phyloP scores from a whole-genome alignment of 2,329 filamentous ascomycete genomes.

The Cordyceps cicadae region DNA sequence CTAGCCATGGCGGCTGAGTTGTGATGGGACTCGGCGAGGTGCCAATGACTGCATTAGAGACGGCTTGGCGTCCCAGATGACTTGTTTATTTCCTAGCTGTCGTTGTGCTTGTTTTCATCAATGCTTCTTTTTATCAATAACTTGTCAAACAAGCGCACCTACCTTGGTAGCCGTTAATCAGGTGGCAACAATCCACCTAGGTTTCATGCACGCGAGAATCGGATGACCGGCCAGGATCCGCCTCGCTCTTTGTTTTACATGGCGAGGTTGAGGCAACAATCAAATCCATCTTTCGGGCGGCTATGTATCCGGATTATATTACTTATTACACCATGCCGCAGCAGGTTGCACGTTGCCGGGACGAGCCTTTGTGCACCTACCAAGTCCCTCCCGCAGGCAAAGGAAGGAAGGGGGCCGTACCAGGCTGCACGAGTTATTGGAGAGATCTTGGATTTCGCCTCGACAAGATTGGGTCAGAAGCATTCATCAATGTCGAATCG shows the following conservation, averaged over 20 bases:
- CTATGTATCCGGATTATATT: background rate
- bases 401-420: too few species aligned
- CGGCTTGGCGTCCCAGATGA: background rate
- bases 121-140: background rate
- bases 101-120: constrained; percentile 4
- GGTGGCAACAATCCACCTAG: background rate
- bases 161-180: background rate
- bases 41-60: background rate
- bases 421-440: too few species aligned
- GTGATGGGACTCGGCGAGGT: background rate
- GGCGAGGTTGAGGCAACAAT: background rate
- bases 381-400: too few species aligned
- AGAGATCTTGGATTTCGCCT: background rate
- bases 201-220: background rate
- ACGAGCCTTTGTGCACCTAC: background rate
- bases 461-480: too few species aligned
- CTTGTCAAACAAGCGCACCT: background rate
- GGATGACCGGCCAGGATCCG: too few species aligned
- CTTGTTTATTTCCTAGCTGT: background rate
- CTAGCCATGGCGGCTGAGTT: background rate
- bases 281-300: background rate
- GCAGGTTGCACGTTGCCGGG: background rate
- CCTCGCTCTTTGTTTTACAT: background rate
- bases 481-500: too few species aligned
- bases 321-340: background rate